phyloP scores from a whole-genome alignment of 164 flowering plant species.

The Vitis rotundifolia region DNA sequence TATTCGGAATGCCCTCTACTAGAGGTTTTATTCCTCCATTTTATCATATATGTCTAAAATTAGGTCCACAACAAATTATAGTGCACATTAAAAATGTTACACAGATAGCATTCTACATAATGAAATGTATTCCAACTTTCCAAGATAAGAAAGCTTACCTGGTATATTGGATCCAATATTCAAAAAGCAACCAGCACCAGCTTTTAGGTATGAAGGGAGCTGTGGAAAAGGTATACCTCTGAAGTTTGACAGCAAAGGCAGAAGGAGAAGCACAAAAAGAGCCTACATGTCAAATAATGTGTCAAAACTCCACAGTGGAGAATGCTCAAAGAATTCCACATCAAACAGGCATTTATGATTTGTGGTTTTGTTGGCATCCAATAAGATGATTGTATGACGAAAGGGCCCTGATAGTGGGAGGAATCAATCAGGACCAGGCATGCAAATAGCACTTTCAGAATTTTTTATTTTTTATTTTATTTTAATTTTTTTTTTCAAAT shows the following conservation, averaged over 20 bases:
- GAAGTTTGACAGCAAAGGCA: constrained; percentile 78
- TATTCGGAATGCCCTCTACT: too few relatives aligned
- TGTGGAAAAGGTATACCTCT: constrained; percentile 74
- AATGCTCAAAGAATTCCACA: too few relatives aligned
- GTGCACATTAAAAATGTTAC: not conserved
- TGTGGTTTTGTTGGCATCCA: too few relatives aligned
- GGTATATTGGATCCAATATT: constrained; percentile 44
- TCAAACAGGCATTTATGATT: too few relatives aligned
- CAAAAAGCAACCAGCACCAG: constrained; percentile 81
- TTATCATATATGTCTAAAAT: not conserved
- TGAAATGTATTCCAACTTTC: not conserved
- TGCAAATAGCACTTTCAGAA: too few relatives aligned
- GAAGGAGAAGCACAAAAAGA: constrained; percentile 73
- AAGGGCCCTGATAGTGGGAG: too few relatives aligned
- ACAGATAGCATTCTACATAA: too few relatives aligned
- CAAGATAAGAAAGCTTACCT: constrained; percentile 37
- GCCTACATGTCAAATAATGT: constrained; percentile 50
- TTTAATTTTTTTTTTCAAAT: too few relatives aligned
- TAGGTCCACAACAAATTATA: not conserved
- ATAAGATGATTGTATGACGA: too few relatives aligned
- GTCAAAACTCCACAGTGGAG: not conserved
- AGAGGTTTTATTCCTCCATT: not conserved
- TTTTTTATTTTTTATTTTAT: too few relatives aligned
- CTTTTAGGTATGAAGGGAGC: constrained; percentile 69
- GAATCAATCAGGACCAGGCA: too few relatives aligned